phyloP scores from a whole-genome alignment of 108 stramenopile species.

The Discostella stelligeroides region DNA sequence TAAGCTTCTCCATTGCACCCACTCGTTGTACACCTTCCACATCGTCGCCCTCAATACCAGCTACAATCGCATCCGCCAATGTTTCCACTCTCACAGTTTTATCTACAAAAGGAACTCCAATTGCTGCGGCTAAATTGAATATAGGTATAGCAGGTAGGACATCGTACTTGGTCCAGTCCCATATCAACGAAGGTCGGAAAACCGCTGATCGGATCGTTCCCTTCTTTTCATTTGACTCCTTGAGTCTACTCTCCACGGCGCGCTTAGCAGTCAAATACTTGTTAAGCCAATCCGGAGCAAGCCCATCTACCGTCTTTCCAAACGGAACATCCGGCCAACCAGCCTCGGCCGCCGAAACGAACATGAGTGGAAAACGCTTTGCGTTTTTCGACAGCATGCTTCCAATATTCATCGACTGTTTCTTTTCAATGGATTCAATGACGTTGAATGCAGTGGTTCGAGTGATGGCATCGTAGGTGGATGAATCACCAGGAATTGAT shows the following conservation, averaged over 20 bases:
- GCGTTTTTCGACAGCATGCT: constrained; percentile 41
- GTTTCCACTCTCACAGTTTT: constrained; percentile 78
- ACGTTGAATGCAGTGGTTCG: constrained; percentile 79
- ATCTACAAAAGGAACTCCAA: constrained; percentile 87
- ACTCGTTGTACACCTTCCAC: constrained; percentile 55
- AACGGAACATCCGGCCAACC: constrained; percentile 84
- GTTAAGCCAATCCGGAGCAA: constrained; percentile 79
- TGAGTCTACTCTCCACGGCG: constrained; percentile 64
- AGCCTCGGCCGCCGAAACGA: constrained; percentile 83
- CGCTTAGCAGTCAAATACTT: constrained; percentile 79
- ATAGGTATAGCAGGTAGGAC: constrained; percentile 68
- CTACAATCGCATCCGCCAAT: constrained; percentile 80
- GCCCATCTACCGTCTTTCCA: constrained; percentile 60
- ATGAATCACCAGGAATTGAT: constrained; percentile 66
- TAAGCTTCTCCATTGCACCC: constrained; percentile 54
- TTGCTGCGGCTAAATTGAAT: constrained; percentile 67
- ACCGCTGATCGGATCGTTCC: constrained; percentile 62
- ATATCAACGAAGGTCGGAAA: constrained; percentile 78
- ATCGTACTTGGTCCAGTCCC: constrained; percentile 79
- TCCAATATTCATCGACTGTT: constrained; percentile 19
- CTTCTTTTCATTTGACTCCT: constrained; percentile 28
- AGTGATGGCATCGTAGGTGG: constrained; percentile 85
- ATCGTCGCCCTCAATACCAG: constrained; percentile 49
- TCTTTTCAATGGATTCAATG: constrained; percentile 62
- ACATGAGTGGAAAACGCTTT: constrained; percentile 63